Evolutionary conservation across 495 filamentous ascomycete genomes (phyloP), one percentile per base, ranked within the genome.

Genomic region (Staphylotrichum tortipilum): DNA sequence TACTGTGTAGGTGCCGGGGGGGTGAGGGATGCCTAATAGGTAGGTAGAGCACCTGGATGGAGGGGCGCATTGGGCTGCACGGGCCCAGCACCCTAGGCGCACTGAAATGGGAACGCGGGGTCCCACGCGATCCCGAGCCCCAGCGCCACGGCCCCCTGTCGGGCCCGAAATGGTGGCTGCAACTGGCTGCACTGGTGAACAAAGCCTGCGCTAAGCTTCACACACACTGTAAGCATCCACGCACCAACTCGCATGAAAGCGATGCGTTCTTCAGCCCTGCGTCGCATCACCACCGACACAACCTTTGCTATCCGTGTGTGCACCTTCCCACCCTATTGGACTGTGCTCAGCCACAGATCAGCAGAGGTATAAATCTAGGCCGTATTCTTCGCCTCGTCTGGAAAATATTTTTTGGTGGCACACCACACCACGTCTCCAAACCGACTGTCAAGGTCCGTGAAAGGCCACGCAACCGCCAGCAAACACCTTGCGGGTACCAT

Each of bases 361-460:
- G 28, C 1, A 5, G 17, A 15, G 49, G 21, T 48, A 55, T 47
- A 55, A 46, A 52, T 33, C 9, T 28, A 41, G 33, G 30, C 42
- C 37, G 26, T 47, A 28, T 47, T 47, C 37, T 52, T 54, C 52
- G 52, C 56, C 52, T 58, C 52, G 36, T 47, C 48, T 43, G 31
- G 49, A 28, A 37, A 52, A 54, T 58, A 39, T 47, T 48, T 38
- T 38, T 49, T 29, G 44, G 47, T 54, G 52, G n/a, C n/a, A 45
- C 48, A 54, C 45, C 46, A 12, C 30, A 17, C 14, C 43, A 31
- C n/a, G n/a, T n/a, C n/a, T 37, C 36, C 12, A 26, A 52, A 4
- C 36, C 39, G 37, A 24, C 39, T 31, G 48, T 52, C 26, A 14
- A 10, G 26, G 1, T 28, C n/a, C 10, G 26, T 28, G 6, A 49